Base-by-base conservation (phyloP, 2,329 filamentous ascomycete species). In the Coniochaeta ligniaria region DNA sequence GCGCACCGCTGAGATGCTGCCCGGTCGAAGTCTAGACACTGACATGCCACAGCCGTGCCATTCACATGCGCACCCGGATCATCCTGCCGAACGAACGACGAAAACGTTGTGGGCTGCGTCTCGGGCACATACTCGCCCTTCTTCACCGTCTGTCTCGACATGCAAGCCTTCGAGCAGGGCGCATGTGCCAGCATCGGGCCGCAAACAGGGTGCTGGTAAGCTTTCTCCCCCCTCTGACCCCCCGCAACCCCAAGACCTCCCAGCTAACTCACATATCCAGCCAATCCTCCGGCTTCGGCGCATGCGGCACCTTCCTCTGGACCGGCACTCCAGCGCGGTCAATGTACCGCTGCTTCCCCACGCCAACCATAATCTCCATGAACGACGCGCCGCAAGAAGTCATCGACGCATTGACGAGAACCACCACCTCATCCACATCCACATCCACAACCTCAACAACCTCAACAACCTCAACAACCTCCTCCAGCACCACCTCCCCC, bases 301-400 rank as follows among this genome's bases (percentile, higher is more conserved):
- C 70, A 12, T 77, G 75, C 64, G 71, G 70, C 3, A 76, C 72
- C 0, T 74, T 72, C 59, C 58, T 76, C 55, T 77, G 74, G 74
- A 70, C 71, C 0, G 73, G 71, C 45, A 20, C 64, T 1, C 69
- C 74, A 0, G 59, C 65, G 4, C 69, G 70, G 22, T 73, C 67
- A 59, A 75, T 75, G 73, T 75, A 71, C 62, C 68, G 71, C 16
- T 77, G 75, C 62, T 68, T 70, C 60, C 61, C 64, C 12, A 61
- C 60, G 0, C 61, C 69, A 1, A 66, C 68, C 0, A 61, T 74
- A 33, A 56, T 74, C 33, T 68, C 70, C 11, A 68, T 77, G 65
- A 64, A 73, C 3, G 70, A 74, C 60, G 67, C 67, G 20, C 75
- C 75, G 0, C 71, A 71, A 58, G 71, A 67, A 52, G 66, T 73